These are phyloP conservation scores for Thuja plicata DNA, from an alignment of 83 land plant genomes.

Conservation along the genomic window DNA sequence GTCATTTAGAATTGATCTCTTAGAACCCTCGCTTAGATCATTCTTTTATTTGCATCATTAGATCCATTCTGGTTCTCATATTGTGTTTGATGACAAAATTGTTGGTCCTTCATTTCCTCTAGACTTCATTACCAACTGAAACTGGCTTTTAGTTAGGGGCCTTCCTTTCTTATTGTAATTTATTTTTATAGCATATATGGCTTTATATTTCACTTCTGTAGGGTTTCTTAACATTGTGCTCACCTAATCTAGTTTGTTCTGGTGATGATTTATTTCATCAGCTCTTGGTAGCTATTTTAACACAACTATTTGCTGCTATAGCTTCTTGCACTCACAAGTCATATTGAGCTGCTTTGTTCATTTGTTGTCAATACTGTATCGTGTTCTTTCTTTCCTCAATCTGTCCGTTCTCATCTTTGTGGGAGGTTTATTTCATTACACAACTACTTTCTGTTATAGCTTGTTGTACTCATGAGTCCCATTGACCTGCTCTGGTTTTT, in stretches of 20 bases:
- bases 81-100: not conserved
- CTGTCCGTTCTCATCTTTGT: not conserved
- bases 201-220: not conserved
- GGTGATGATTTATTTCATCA: not conserved
- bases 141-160: not conserved
- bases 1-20: not conserved
- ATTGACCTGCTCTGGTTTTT: not conserved
- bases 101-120: not conserved
- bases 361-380: too few relatives aligned
- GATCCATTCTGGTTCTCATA: not conserved
- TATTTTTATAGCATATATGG: not conserved
- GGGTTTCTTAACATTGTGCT: not conserved
- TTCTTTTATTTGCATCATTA: too few relatives aligned
- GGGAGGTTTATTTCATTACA: not conserved
- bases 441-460: not conserved
- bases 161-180: not conserved
- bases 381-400: not conserved
- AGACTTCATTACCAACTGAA: not conserved
- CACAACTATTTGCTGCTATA: not conserved
- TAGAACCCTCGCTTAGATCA: not conserved
- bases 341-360: not conserved
- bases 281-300: not conserved
- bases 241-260: not conserved
- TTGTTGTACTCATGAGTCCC: not conserved
- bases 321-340: not conserved